Percentiles rank a stretch among this genome's conserved stretches.
Evolutionary conservation across 345 rosid species (phyloP).

Genomic region (Orychophragmus violaceus): DNA sequence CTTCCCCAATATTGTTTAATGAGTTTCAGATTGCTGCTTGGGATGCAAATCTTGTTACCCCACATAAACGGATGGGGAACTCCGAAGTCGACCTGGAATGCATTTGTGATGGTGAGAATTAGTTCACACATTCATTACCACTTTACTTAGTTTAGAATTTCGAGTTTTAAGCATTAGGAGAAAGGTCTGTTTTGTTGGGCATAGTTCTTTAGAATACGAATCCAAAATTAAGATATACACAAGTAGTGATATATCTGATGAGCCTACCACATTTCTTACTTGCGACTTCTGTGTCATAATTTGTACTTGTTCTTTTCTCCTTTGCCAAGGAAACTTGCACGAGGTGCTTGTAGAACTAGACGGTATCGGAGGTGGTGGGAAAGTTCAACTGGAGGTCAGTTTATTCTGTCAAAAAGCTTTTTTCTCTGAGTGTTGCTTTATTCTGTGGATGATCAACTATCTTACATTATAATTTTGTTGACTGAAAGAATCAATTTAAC

Average conservation of each 20-base stretch:
- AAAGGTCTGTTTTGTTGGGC: neutral
- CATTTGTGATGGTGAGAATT: slow-evolving; percentile 69
- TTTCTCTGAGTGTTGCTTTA: neutral
- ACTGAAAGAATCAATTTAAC: neutral
- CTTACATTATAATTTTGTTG: neutral
- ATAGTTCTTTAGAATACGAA: neutral
- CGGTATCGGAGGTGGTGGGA: slow-evolving; percentile 98
- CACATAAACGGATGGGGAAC: slow-evolving; percentile 97
- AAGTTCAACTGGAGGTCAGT: slow-evolving; percentile 76
- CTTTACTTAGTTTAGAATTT: neutral
- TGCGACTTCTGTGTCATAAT: neutral
- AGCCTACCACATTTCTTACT: neutral
- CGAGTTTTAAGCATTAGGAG: neutral
- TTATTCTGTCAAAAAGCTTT: neutral
- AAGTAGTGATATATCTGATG: slow-evolving; percentile 3
- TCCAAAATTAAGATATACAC: too few relatives aligned
- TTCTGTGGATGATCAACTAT: neutral
- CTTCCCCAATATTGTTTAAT: slow-evolving; percentile 5
- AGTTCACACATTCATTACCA: neutral
- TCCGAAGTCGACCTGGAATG: slow-evolving; percentile 49
- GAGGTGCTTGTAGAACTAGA: slow-evolving; percentile 74
- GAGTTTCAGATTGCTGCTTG: slow-evolving; percentile 83
- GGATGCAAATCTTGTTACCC: slow-evolving; percentile 97
- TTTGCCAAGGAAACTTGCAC: slow-evolving; percentile 57
- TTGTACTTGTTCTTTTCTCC: neutral